Evolutionary conservation across 768 basidiomycete species (phyloP), one percentile per base, ranked within the genome.

Genomic region (Pleurotus tuoliensis): DNA sequence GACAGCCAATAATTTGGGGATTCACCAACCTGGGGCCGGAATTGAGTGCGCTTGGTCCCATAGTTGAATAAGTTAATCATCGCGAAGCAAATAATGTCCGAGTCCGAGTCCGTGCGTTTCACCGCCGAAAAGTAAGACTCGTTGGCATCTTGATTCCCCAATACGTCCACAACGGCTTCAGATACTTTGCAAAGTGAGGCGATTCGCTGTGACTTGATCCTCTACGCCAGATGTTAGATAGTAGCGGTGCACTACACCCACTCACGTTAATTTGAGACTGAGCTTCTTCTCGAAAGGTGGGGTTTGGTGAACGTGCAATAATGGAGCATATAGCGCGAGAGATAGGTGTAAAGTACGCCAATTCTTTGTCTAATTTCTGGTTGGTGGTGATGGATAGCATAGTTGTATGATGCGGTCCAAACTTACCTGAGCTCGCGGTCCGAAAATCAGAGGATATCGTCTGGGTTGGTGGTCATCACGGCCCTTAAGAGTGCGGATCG

Each of bases 361-460:
- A 64, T 69, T 92, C 89, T 9, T 71, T 56, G 55, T 82, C 79
- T 34, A 87, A 73, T 73, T 81, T 82, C 87, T 90, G 63, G 47
- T 37, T 24, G 51, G 37, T 41, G 3, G 30, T 34, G 30, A 34
- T 11, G 30, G 9, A 34, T 11, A 11, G 2, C 9, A 34, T 34
- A 34, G 30, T 34, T 34, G 24, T 40, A 48, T 57, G 47, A 52
- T 25, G 15, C 27, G 38, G 48, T 46, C 45, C 57, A 52, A 9
- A 66, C 68, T 55, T 72, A 86, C 89, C 74, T 78, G 77, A 64
- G 77, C 74, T 83, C 84, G 84, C 24, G 75, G 68, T 2, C 90
- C 90, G 66, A 92, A 92, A 56, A 91, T 80, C 39, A 90, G 73
- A 18, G 90, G 90, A 70, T 91, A 90, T 2, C 84, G 83, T 63